Evolutionary conservation across 2,329 filamentous ascomycete genomes (phyloP).

Genomic region (Davidsoniella virescens): DNA sequence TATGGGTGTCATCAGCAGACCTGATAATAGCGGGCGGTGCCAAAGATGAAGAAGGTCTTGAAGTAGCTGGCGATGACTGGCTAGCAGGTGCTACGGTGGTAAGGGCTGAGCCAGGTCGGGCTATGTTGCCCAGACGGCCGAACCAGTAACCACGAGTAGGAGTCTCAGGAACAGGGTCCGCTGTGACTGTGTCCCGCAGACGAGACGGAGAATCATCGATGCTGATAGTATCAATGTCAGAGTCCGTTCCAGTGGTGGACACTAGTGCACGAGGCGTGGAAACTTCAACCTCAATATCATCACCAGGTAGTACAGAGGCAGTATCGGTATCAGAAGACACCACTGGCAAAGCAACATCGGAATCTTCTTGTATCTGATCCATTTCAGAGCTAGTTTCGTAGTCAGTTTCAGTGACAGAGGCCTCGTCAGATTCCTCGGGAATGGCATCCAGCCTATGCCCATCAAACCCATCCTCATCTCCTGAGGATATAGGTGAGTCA

Average conservation of each 20-base stretch:
- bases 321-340: background rate
- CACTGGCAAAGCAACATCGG: background rate
- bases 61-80: background rate
- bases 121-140: background rate
- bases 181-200: background rate
- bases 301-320: background rate
- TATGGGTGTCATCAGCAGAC: too few species aligned
- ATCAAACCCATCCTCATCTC: too few species aligned
- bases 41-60: too few species aligned
- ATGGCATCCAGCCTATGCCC: background rate
- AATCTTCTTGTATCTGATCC: background rate
- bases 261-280: constrained; percentile 5
- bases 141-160: background rate
- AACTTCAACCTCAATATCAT: background rate
- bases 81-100: background rate
- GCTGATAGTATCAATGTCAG: constrained; percentile 2
- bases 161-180: background rate
- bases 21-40: too few species aligned
- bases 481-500: background rate
- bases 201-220: background rate
- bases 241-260: background rate
- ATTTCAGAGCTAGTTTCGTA: constrained; percentile 7
- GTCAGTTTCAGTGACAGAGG: background rate
- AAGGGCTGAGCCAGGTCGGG: background rate
- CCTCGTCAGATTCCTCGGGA: background rate